Base-by-base conservation (phyloP, 2,329 filamentous ascomycete genomes). In the Aspergillus oerlinghausenensis region DNA sequence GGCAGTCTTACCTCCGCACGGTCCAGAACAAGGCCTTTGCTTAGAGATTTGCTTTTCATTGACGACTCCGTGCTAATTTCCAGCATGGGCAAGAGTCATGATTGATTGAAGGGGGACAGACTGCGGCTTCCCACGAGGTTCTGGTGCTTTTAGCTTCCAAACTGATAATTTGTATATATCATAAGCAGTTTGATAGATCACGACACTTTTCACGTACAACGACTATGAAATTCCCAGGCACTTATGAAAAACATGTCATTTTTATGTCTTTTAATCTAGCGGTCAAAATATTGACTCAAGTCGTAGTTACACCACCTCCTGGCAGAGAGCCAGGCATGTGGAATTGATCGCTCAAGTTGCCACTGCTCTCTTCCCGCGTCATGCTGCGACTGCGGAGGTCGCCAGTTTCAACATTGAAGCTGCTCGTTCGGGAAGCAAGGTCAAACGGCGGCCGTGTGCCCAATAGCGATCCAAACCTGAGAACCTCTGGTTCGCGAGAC, bases 1-100 rank as follows among this genome's bases (percentile, higher is more conserved):
- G 94, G 57, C 84, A 90, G 80, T 84, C 85, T 50, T 99, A 99
- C 68, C 78, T 96, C 35, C 71, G 77, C 57, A 65, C 62, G 25
- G 58, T 69, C 49, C 57, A 60, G 35, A 61, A 60, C 40, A 49
- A 64, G 50, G 49, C 70, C 55, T 61, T 69, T 50, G 54, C 68
- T 55, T 66, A 65, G 10, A 66, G 66, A 2, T 8, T 25, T 47
- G 11, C 43, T 26, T 47, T 25, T 21, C 23, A 38, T 70, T 63
- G 56, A 49, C 35, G 8, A 17, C 3, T 52, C 14, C n/a, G n/a
- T n/a, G 47, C 57, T 53, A 55, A 38, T 51, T 56, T 59, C 47
- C 56, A 51, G 6, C 54, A 47, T 52, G 55, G 52, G 43, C 56
- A 52, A 54, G 42, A 51, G 52, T 59, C 47, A 56, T 52, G 9